Percentiles rank a stretch among this genome's conserved stretches.
These are phyloP conservation scores for Leucocoprinus leucothites DNA, from an alignment of 768 basidiomycete genomes.

Conservation along the genomic window DNA sequence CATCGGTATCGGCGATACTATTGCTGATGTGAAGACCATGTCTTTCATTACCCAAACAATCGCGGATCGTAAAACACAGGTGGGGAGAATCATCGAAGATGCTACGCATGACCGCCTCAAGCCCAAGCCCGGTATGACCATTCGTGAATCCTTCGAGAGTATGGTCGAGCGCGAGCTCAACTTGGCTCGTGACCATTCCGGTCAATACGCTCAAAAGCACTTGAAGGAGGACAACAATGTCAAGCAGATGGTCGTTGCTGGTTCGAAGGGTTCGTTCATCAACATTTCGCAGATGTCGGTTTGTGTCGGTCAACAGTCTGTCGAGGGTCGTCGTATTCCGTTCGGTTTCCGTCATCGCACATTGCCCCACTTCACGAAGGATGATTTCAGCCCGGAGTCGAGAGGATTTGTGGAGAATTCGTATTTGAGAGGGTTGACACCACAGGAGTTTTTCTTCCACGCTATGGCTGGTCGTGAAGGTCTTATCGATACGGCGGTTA, in stretches of 20 bases:
- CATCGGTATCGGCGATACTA: conserved; percentile 98
- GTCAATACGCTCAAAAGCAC: conserved; percentile 94
- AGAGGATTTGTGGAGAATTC: conserved; percentile 99
- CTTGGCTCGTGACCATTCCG: conserved; percentile 90
- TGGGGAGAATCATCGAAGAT: conserved; percentile 74
- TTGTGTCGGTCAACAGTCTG: conserved; percentile 97
- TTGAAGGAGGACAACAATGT: conserved; percentile 99
- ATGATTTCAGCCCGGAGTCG: conserved; percentile 97
- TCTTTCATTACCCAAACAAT: conserved; percentile 80
- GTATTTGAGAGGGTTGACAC: conserved; percentile 92
- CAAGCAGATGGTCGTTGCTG: conserved; percentile 99
- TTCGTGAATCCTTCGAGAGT: conserved; percentile 97
- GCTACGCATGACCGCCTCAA: conserved; percentile 87
- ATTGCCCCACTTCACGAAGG: conserved; percentile 96
- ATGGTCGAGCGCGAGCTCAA: conserved; percentile 89
- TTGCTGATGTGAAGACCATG: conserved; percentile 91
- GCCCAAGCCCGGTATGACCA: conserved; percentile 95
- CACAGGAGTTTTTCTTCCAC: conserved; percentile 99
- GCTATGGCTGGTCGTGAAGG: conserved; percentile 99
- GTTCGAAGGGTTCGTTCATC: conserved; percentile 98
- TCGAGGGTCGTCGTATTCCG: conserved; percentile 97
- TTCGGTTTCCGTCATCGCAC: conserved; percentile 98
- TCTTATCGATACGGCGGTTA: conserved; percentile 98
- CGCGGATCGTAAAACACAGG: conserved; percentile 73
- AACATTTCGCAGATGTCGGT: conserved; percentile 99